Evolutionary conservation across 1,139 yeast species (phyloP).

Genomic region (Zygotorulaspora mrakii): DNA sequence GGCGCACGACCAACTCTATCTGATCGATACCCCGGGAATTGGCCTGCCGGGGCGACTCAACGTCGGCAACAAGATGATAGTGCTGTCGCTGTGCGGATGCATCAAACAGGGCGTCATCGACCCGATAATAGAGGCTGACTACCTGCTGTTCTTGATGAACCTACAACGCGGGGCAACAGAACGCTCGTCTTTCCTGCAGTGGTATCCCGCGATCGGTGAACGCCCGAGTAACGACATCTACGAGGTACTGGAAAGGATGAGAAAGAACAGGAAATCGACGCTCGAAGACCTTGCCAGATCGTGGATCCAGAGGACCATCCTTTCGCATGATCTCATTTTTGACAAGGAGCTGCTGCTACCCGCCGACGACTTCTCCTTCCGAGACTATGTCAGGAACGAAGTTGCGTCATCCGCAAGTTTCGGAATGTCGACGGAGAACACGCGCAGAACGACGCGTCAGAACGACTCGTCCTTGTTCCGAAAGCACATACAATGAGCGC

Average conservation of each 20-base stretch:
- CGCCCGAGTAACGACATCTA: conserved; percentile 75
- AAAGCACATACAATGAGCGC: too few species aligned
- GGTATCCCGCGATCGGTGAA: conserved; percentile 46
- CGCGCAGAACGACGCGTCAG: conserved; percentile 1
- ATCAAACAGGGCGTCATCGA: conserved; percentile 70
- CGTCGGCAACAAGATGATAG: conserved; percentile 67
- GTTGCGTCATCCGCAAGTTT: background rate
- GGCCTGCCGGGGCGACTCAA: conserved; percentile 68
- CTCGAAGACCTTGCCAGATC: conserved; percentile 1
- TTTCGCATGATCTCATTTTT: conserved; percentile 43
- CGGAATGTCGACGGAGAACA: background rate
- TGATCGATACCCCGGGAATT: conserved; percentile 93
- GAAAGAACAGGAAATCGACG: conserved; percentile 10
- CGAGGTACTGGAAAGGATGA: conserved; percentile 49
- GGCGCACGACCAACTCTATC: conserved; percentile 53
- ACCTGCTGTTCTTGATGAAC: conserved; percentile 69
- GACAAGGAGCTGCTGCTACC: conserved; percentile 27
- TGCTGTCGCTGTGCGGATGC: conserved; percentile 71
- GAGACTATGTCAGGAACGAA: conserved; percentile 6
- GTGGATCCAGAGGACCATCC: background rate
- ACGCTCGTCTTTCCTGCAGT: conserved; percentile 20
- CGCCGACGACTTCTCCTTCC: conserved; percentile 20
- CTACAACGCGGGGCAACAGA: conserved; percentile 51
- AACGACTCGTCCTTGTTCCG: conserved; percentile 1
- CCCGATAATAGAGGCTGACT: conserved; percentile 85